phyloP scores from a whole-genome alignment of 2,329 filamentous ascomycete species.

The Apiospora saccharicola region DNA sequence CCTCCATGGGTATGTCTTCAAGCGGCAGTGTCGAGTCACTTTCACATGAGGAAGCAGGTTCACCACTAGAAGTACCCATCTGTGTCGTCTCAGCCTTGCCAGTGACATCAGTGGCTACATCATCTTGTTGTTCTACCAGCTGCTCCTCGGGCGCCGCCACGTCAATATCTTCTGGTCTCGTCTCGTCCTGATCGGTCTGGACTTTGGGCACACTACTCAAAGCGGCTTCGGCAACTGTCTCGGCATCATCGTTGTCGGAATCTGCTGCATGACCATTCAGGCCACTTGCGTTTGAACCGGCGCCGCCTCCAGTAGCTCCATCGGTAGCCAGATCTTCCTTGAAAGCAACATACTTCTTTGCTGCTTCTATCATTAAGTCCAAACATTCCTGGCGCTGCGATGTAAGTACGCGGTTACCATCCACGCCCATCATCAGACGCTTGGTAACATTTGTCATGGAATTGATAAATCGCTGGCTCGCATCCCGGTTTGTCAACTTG shows the following conservation, averaged over 20 bases:
- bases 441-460: slow-evolving; percentile 50
- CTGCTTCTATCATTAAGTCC: slow-evolving; percentile 58
- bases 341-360: slow-evolving; percentile 56
- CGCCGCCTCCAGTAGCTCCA: neutral
- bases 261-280: slow-evolving; percentile 3
- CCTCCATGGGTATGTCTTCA: neutral
- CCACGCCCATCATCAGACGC: slow-evolving; percentile 51
- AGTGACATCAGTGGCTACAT: slow-evolving; percentile 26
- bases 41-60: neutral
- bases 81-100: slow-evolving; percentile 28
- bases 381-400: slow-evolving; percentile 54
- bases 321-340: neutral
- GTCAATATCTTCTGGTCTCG: slow-evolving; percentile 57
- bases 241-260: slow-evolving; percentile 14
- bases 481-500: slow-evolving; percentile 10
- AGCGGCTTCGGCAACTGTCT: slow-evolving; percentile 25
- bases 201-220: slow-evolving; percentile 13
- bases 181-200: slow-evolving; percentile 32
- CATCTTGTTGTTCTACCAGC: slow-evolving; percentile 41
- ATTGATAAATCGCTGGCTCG: slow-evolving; percentile 44
- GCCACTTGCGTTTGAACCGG: neutral
- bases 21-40: neutral
- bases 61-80: slow-evolving; percentile 24
- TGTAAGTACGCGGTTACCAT: slow-evolving; percentile 43
- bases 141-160: slow-evolving; percentile 53